phyloP scores from a whole-genome alignment of 2,329 filamentous ascomycete species.

The Pleurostoma richardsiae region DNA sequence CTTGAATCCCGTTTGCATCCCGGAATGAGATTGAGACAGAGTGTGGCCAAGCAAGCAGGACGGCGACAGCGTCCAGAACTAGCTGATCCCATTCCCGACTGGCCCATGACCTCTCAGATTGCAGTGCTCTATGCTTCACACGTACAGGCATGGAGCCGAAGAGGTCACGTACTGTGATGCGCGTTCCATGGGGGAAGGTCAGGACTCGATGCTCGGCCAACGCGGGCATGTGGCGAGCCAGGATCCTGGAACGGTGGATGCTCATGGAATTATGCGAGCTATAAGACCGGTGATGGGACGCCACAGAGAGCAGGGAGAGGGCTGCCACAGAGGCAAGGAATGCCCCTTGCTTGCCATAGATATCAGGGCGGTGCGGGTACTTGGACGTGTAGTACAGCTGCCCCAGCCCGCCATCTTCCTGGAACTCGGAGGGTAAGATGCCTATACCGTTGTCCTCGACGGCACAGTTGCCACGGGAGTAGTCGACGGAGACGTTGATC shows the following conservation, averaged over 20 bases:
- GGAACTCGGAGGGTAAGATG: slow-evolving; percentile 70
- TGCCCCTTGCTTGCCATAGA: slow-evolving; percentile 64
- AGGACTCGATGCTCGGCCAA: slow-evolving; percentile 51
- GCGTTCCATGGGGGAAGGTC: slow-evolving; percentile 63
- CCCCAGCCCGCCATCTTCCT: slow-evolving; percentile 62
- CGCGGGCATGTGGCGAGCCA: slow-evolving; percentile 61
- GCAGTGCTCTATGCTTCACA: slow-evolving; percentile 68
- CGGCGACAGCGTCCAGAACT: slow-evolving; percentile 49
- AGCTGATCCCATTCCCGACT: slow-evolving; percentile 63
- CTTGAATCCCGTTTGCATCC: slow-evolving; percentile 29
- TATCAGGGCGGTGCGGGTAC: slow-evolving; percentile 35
- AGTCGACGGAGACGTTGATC: slow-evolving; percentile 69
- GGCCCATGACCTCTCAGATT: slow-evolving; percentile 43
- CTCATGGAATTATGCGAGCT: slow-evolving; percentile 59
- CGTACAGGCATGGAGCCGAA: slow-evolving; percentile 91
- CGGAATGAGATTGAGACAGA: slow-evolving; percentile 53
- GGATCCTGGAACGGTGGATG: slow-evolving; percentile 63
- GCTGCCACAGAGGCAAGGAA: slow-evolving; percentile 75
- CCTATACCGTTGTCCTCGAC: slow-evolving; percentile 84
- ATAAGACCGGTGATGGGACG: slow-evolving; percentile 61
- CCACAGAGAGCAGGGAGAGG: slow-evolving; percentile 71
- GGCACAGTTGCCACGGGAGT: slow-evolving; percentile 66
- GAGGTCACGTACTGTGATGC: slow-evolving; percentile 69
- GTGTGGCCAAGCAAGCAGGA: slow-evolving; percentile 66
- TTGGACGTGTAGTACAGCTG: slow-evolving; percentile 77